A percentile compares a stretch with the other conserved stretches of the same genome.
Evolutionary conservation across 495 filamentous ascomycete species (phyloP).

Genomic region (Penicillium pancosmium): DNA sequence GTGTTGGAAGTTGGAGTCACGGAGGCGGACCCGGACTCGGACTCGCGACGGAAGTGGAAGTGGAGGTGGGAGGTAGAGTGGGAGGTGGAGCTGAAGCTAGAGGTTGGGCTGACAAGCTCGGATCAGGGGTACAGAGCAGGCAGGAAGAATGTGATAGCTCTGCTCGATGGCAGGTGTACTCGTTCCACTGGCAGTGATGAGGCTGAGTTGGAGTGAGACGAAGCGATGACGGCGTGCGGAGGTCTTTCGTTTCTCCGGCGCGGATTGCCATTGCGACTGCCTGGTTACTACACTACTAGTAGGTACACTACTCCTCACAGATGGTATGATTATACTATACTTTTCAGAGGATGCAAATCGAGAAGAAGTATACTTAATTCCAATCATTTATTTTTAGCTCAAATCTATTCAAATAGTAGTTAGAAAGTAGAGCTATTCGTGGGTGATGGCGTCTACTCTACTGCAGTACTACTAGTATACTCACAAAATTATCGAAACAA

Average conservation of each 20-base stretch:
- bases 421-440: too few relatives aligned
- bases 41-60: slow-evolving; percentile 9
- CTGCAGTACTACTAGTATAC: too few relatives aligned
- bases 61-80: background rate
- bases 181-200: background rate
- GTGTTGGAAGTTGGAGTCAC: slow-evolving; percentile 3
- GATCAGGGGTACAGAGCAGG: background rate
- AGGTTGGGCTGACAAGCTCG: background rate
- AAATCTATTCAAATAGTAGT: too few relatives aligned
- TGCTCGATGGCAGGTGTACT: background rate
- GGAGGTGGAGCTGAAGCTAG: background rate
- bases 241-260: slow-evolving; percentile 34
- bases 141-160: background rate
- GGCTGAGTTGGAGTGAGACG: slow-evolving; percentile 14
- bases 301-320: too few relatives aligned
- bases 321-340: background rate
- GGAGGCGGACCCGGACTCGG: slow-evolving; percentile 3
- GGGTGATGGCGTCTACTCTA: too few relatives aligned
- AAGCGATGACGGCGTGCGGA: slow-evolving; percentile 26
- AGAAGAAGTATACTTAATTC: too few relatives aligned
- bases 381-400: too few relatives aligned
- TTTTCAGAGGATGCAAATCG: too few relatives aligned
- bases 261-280: background rate
- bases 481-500: too few relatives aligned
- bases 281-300: too few relatives aligned